Conservation (phyloP, 2,329 filamentous ascomycete species). For the Monosporascus cannonballus region DNA sequence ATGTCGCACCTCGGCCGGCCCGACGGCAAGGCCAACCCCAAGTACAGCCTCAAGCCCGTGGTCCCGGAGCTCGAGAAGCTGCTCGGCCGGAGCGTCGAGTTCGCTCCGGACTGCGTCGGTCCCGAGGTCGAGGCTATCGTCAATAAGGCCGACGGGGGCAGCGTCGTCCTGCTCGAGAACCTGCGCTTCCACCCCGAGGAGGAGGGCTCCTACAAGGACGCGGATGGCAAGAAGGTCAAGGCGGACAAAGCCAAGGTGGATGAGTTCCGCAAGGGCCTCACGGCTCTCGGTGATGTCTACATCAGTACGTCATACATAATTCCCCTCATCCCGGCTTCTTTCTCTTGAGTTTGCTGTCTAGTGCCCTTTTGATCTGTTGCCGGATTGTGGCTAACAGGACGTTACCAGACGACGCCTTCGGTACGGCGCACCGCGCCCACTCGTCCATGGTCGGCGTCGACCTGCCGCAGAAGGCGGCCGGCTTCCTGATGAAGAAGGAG, state of each 20-base stretch:
- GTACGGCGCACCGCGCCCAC: conserved; percentile 96
- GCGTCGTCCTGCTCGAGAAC: conserved; percentile 92
- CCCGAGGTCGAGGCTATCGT: conserved; percentile 85
- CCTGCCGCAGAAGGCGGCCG: conserved; percentile 92
- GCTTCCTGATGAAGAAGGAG: conserved; percentile 99
- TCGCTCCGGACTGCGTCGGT: conserved; percentile 87
- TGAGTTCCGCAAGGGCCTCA: conserved; percentile 91
- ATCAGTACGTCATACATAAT: conserved; percentile 62
- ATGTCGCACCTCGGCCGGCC: conserved; percentile 99
- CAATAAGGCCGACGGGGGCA: conserved; percentile 72
- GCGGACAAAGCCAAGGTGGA: conserved; percentile 90
- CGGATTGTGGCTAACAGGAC: too few relatives aligned
- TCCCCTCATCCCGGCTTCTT: too few relatives aligned
- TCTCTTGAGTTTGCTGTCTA: too few relatives aligned
- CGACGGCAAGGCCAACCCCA: conserved; percentile 80
- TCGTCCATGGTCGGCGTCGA: conserved; percentile 98
- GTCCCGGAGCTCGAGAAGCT: conserved; percentile 88
- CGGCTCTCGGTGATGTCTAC: conserved; percentile 89
- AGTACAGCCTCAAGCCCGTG: conserved; percentile 93
- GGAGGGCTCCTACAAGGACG: conserved; percentile 92
- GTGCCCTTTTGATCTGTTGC: too few relatives aligned
- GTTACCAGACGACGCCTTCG: conserved; percentile 82
- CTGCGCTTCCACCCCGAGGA: conserved; percentile 97
- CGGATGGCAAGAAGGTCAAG: conserved; percentile 94
- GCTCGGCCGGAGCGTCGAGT: conserved; percentile 75